Evolutionary conservation across 805 yeast species (phyloP), one percentile per base, ranked within the genome.

Genomic region (Metschnikowia cubensis): DNA sequence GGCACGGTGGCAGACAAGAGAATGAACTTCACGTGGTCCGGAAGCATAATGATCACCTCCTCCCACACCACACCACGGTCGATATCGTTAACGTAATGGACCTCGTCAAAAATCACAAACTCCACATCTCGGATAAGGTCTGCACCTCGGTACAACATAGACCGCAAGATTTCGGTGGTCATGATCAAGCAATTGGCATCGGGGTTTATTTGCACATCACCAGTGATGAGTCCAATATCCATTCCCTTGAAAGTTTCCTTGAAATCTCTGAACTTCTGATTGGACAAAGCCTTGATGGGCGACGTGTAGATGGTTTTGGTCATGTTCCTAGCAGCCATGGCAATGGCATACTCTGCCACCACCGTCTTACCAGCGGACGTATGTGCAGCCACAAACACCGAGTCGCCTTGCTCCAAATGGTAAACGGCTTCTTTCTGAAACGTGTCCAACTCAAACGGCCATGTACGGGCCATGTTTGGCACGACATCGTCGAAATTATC

Each of bases 51-150:
- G 53, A 94, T 94, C 20, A 94, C 97, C 69, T 94, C 99, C 71
- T 94, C 99, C 99, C 99, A 94, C 3, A 94, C 99, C 13, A 94
- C 99, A 62, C 99, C 99, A 67, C 99, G 83, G 61, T 89, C 96
- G 50, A 89, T 85, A 70, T 94, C 99, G 66, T 94, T 94, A 54
- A 94, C 97, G 64, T 94, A 94, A 69, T 94, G 99, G 1, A 94
- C 99, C 65, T 94, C 99, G 71, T 94, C 99, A 65, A 94, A 94
- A 37, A 94, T 90, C 25, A 94, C 97, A 74, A 91, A 94, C 63
- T 92, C 99, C 20, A 94, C 97, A 69, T 94, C 99, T 66, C 99
- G 79, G 59, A 94, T 91, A 42, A 94, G 69, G 70, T 94, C 99
- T 0, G 98, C 96, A 53, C 99, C 99, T 62, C 96, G 77, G 63